Percentiles rank a stretch among this genome's conserved stretches.
phyloP scores from a whole-genome alignment of 2,329 filamentous ascomycete genomes.

The Colletotrichum cordylinicola region DNA sequence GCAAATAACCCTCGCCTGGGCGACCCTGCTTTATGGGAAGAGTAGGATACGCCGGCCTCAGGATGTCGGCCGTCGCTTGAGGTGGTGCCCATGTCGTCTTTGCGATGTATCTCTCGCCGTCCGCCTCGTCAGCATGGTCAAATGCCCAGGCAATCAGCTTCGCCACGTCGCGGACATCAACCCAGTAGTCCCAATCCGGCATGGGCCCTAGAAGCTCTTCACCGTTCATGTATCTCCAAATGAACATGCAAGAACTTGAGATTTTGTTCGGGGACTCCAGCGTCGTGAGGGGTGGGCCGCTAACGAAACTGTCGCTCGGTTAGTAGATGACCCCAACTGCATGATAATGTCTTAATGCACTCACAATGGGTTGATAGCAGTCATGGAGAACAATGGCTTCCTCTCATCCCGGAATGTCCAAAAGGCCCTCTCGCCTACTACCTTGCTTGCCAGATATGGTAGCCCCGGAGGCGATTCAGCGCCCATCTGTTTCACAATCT shows the following conservation, averaged over 20 bases:
- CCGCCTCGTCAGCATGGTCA: conserved; percentile 36
- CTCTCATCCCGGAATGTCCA: conserved; percentile 38
- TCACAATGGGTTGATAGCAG: conserved; percentile 43
- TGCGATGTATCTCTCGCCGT: conserved; percentile 47
- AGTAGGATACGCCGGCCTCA: conserved; percentile 40
- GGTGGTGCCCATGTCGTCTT: conserved; percentile 32
- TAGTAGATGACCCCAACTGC: conserved; percentile 29
- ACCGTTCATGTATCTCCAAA: neutral
- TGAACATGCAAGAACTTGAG: neutral
- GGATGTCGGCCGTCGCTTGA: conserved; percentile 46
- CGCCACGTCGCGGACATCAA: conserved; percentile 52
- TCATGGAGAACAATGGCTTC: conserved; percentile 38
- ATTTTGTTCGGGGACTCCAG: neutral
- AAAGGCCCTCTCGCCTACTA: conserved; percentile 31
- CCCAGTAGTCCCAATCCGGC: conserved; percentile 25
- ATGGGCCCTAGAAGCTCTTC: neutral
- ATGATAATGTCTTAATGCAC: conserved; percentile 28
- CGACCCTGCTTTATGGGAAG: conserved; percentile 38
- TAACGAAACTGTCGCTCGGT: conserved; percentile 24
- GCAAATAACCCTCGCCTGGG: conserved; percentile 43
- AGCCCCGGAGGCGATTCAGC: conserved; percentile 18
- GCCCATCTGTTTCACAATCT: conserved; percentile 16
- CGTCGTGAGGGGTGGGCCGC: neutral
- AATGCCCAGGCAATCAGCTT: conserved; percentile 41
- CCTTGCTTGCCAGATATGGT: conserved; percentile 36